Conservation (phyloP, 257 asterid species). For the Salvia miltiorrhiza region DNA sequence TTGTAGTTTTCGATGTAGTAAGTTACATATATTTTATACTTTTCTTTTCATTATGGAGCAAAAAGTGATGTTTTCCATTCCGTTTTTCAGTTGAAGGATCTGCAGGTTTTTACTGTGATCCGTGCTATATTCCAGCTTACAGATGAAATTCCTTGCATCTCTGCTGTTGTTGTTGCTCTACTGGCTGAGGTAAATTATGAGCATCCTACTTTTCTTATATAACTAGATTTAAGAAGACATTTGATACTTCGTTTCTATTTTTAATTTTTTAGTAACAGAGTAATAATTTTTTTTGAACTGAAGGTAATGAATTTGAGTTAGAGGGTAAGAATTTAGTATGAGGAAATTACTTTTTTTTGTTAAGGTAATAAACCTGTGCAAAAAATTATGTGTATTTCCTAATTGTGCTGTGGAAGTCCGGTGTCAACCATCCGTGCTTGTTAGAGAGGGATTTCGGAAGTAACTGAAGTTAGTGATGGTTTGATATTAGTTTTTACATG, state of each 20-base stretch:
- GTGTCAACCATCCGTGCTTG: background rate
- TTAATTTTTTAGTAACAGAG: background rate
- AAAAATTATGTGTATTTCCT: background rate
- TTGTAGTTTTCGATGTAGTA: background rate
- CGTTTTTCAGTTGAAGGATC: slow-evolving; percentile 83
- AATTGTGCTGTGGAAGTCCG: background rate
- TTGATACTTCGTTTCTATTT: background rate
- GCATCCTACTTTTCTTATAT: background rate
- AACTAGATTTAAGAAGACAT: background rate
- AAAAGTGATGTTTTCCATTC: slow-evolving; percentile 10
- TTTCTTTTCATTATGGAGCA: background rate
- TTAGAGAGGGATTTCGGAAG: background rate
- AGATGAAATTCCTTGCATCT: slow-evolving; percentile 95
- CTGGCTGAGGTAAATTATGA: slow-evolving; percentile 74
- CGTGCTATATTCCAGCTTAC: slow-evolving; percentile 95
- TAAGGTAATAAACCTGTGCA: background rate
- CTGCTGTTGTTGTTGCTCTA: slow-evolving; percentile 96
- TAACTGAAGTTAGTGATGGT: background rate
- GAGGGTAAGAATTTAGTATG: background rate
- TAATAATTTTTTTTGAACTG: too few relatives aligned
- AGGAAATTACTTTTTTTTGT: background rate
- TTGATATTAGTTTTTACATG: background rate
- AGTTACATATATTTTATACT: background rate
- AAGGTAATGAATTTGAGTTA: background rate
- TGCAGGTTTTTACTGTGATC: slow-evolving; percentile 82